Conservation (phyloP, 352 stramenopile species). For the Phytopythium chamaehyphon region DNA sequence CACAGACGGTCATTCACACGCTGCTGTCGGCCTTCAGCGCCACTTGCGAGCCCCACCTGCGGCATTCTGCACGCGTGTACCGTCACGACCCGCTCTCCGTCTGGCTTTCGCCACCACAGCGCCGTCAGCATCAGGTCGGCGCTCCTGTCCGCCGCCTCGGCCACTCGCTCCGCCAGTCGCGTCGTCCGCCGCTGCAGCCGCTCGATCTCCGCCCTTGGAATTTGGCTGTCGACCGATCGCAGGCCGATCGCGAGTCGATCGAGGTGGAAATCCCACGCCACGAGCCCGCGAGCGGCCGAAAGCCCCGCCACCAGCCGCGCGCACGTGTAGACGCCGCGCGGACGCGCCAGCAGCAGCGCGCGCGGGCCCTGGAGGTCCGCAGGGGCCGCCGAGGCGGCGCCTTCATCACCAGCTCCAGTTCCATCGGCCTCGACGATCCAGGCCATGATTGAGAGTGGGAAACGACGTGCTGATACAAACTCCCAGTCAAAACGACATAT, state of each 20-base stretch:
- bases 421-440: slow-evolving; percentile 15
- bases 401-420: slow-evolving; percentile 4
- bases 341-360: slow-evolving; percentile 40
- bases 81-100: slow-evolving; percentile 23
- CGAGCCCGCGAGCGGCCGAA: slow-evolving; percentile 9
- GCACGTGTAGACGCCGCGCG: slow-evolving; percentile 62
- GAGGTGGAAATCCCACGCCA: slow-evolving; percentile 62
- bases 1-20: no score
- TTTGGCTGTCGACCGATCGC: slow-evolving; percentile 1
- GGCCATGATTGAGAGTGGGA: background rate
- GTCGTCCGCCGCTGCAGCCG: slow-evolving; percentile 14
- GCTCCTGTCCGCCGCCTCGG: slow-evolving; percentile 1
- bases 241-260: slow-evolving; percentile 33
- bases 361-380: slow-evolving; percentile 31
- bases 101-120: slow-evolving; percentile 40
- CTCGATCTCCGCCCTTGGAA: background rate
- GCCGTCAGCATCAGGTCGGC: slow-evolving; percentile 59
- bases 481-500: no score
- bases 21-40: no score
- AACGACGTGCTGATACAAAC: no score
- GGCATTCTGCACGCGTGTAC: slow-evolving; percentile 60
- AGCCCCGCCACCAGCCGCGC: slow-evolving; percentile 21
- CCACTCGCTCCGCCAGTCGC: slow-evolving; percentile 3
- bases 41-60: no score
- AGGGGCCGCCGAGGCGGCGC: background rate